Evolutionary conservation across 805 yeast species (phyloP), one percentile per base, ranked within the genome.

Genomic region (Wickerhamiella azyma): DNA sequence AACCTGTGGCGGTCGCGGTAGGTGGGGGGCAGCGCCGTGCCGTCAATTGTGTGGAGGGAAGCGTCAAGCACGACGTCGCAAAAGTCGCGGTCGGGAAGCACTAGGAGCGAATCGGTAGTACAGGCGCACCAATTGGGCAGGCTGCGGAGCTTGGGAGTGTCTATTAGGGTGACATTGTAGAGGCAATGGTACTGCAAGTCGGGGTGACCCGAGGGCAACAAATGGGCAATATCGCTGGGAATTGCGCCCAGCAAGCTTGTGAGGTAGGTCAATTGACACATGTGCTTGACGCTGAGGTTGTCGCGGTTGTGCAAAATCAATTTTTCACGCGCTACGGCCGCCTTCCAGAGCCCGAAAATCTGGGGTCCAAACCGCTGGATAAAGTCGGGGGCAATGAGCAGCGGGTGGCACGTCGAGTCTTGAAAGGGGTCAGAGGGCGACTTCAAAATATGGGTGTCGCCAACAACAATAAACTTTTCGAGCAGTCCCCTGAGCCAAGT

Each of bases 71-170:
- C 51, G 14, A 42, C 24, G 17, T 53, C 57, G 26, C 54, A 54
- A 11, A 54, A 57, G 26, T 55, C 56, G 2, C 56, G 41, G 18
- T 50, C 48, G 2, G 54, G 47, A 2, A 41, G 40, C 54, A 77
- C 63, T 28, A 81, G 61, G 19, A 82, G 73, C 38, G 74, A 79
- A 55, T 82, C 94, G 18, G 79, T 72, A 1, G 89, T 78, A 6
- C 75, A 66, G 2, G 79, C 86, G 35, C 79, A 64, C 53, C 64
- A 79, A 1, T 74, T 71, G 13, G 56, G 50, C 2, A 55, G 37
- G 10, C 37, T 41, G 21, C 53, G 53, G 39, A 69, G 53, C 56
- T 62, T 69, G 42, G 62, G 61, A 32, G 72, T 63, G 57, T 82
- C 89, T 44, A 71, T 69, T 28, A 82, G 69, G 17, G 81, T 76